Evolutionary conservation across 352 stramenopile species (phyloP), one percentile per base, ranked within the genome.

Genomic region (Phytophthora agathidicida): DNA sequence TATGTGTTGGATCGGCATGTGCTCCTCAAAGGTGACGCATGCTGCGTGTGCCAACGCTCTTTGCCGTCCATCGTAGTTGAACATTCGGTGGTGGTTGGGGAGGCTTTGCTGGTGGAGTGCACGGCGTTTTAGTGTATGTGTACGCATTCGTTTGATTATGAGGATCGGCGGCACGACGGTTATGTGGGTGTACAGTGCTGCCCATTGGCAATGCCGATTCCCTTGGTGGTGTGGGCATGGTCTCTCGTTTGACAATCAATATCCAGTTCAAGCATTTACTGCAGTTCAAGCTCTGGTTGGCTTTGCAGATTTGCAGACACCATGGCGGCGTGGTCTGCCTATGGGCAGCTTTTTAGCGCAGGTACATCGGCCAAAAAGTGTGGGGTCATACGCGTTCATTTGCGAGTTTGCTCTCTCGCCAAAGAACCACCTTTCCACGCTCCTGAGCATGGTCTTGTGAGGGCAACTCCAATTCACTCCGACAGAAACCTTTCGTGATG

Each of bases 251-350:
- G 19, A 41, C 26, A 32, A 58, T 30, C 49, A 49, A 49, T 57
- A 49, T n/a, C n/a, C 50, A 10, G 37, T 50, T 59, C 26, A 43
- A 60, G 26, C 38, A 51, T 30, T 52, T 37, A 23, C 4, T 26
- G 17, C 23, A 14, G 35, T 41, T 48, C 13, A 52, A 48, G 30
- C 41, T 60, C 52, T 32, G 17, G 16, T 27, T 45, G 41, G 52
- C 39, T 60, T 60, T 60, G 52, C 52, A 32, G 39, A 53, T 45
- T 30, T 45, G 39, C 51, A 52, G 22, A 32, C 23, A 17, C 2
- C 7, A 32, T 16, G 24, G n/a, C n/a, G n/a, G n/a, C n/a, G n/a
- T n/a, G n/a, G n/a, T n/a, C n/a, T 16, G 11, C 11, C 20, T 28
- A 2, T 13, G n/a, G 11, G 32, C 13, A 32, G 6, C 46, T 36